Evolutionary conservation across 23 red algal species (phyloP).

Genomic region (Gracilaria gracilis): DNA sequence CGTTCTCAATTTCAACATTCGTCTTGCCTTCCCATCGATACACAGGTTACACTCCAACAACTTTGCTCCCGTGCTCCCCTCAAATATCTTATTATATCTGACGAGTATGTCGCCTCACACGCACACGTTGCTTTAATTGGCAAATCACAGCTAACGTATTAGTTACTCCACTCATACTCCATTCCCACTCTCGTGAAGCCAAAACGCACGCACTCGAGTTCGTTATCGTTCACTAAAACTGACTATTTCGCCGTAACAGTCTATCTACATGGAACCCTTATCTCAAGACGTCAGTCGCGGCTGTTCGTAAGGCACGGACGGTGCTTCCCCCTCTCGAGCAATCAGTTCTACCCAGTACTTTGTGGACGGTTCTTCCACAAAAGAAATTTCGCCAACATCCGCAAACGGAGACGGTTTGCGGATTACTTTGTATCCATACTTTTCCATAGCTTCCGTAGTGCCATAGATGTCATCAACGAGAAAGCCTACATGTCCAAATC

Average conservation of each 20-base stretch:
- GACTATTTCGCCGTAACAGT: too few species aligned
- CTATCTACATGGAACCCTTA: too few species aligned
- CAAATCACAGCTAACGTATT: background rate
- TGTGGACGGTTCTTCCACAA: constrained; percentile 84
- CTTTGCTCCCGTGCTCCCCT: too few species aligned
- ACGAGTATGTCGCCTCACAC: background rate
- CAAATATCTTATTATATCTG: constrained; percentile 1
- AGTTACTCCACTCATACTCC: too few species aligned
- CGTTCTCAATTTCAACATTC: constrained; percentile 16
- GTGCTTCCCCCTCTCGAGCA: constrained; percentile 31
- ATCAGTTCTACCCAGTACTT: constrained; percentile 91
- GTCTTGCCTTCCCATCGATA: background rate
- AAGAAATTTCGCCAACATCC: constrained; percentile 80
- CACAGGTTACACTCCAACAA: too few species aligned
- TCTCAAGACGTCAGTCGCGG: background rate
- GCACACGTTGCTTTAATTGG: background rate
- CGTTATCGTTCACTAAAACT: background rate
- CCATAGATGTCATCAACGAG: constrained; percentile 77
- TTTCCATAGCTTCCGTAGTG: constrained; percentile 60
- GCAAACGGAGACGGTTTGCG: constrained; percentile 83
- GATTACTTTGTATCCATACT: constrained; percentile 67
- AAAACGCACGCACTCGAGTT: too few species aligned
- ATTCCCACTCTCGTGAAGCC: too few species aligned
- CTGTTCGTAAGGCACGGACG: constrained; percentile 39
- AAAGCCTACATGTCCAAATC: constrained; percentile 90